Conservation (phyloP, 2,329 filamentous ascomycete species). For the Massarina eburnea region DNA sequence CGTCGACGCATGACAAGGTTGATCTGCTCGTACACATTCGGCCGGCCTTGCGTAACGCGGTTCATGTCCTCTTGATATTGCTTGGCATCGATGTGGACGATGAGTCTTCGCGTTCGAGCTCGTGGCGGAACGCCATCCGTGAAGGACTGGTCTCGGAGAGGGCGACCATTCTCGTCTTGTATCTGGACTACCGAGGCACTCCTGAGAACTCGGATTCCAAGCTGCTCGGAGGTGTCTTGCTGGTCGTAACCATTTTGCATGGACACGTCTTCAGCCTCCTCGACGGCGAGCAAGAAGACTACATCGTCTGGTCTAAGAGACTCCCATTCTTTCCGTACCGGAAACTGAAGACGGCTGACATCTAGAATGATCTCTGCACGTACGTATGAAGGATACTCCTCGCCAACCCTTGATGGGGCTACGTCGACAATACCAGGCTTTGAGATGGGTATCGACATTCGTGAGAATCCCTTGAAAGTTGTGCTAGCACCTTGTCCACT, state of each 20-base stretch:
- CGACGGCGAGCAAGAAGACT: slow-evolving; percentile 80
- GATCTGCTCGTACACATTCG: slow-evolving; percentile 78
- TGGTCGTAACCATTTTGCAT: slow-evolving; percentile 57
- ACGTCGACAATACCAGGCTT: slow-evolving; percentile 88
- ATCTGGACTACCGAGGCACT: slow-evolving; percentile 85
- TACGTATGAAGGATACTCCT: slow-evolving; percentile 79
- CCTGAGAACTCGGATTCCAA: slow-evolving; percentile 71
- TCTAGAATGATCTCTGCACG: slow-evolving; percentile 85
- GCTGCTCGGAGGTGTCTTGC: slow-evolving; percentile 57
- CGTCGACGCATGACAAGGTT: slow-evolving; percentile 84
- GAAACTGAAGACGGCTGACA: slow-evolving; percentile 74
- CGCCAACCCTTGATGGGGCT: slow-evolving; percentile 78
- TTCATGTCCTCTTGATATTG: slow-evolving; percentile 79
- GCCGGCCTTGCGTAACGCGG: slow-evolving; percentile 63
- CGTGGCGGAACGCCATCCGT: slow-evolving; percentile 63
- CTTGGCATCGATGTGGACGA: slow-evolving; percentile 77
- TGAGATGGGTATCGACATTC: slow-evolving; percentile 85
- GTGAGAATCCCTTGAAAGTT: slow-evolving; percentile 80
- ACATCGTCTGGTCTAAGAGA: slow-evolving; percentile 82
- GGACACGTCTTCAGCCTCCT: slow-evolving; percentile 58
- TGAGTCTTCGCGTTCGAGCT: slow-evolving; percentile 66
- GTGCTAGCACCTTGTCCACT: slow-evolving; percentile 65
- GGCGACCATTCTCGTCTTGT: slow-evolving; percentile 79
- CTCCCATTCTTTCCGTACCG: slow-evolving; percentile 86
- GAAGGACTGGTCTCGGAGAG: slow-evolving; percentile 66